Base-by-base conservation (phyloP, 1,139 yeast genomes). In the Meyerozyma smithsonii region DNA sequence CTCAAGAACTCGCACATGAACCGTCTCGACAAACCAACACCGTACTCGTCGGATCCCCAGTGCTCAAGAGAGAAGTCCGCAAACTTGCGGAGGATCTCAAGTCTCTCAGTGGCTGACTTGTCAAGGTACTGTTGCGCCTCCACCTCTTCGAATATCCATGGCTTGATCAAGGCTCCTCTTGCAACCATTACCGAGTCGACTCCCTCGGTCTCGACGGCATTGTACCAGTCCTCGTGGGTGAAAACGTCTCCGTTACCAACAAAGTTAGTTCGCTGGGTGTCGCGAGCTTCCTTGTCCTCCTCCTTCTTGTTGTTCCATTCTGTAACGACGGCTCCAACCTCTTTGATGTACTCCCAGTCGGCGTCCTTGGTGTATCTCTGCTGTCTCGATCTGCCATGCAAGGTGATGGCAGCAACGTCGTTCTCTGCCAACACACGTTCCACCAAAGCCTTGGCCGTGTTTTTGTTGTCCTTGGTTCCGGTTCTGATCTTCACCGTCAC, bases 21-120 rank as follows among this genome's bases (percentile, higher is more conserved):
- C 52, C 98, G 73, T 61, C 99, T 80, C 7, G 96, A 84, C 49
- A 79, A 79, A 42, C 87, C 84, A 43, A 92, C 77, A 32, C 98
- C 99, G 59, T 84, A 90, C 53, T 88, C 96, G 56, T 92, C 99
- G 0, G 96, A 76, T 2, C 99, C 98, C 97, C 98, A 94, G 63
- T 94, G 98, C 52, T 89, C 90, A 49, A 92, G 71, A 0, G 98
- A 97, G 58, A 69, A 86, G 42, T 81, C 66, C 11, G 95, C 79
- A 57, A 81, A 92, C 40, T 72, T 74, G 46, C 71, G 70, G 51
- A 90, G 63, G 40, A 84, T 78, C 24, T 82, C 95, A 43, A 92
- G 73, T 61, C 99, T 78, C 62, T 92, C 97, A 28, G 81, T 69
- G n/a, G 96, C 82, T 3, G 88, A 72, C 63, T 92, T 94, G 62